A percentile compares a stretch with the other conserved stretches of the same genome.
These are phyloP conservation scores for Graphium sp. DNA, from an alignment of 2,329 filamentous ascomycete species.

Conservation along the genomic window DNA sequence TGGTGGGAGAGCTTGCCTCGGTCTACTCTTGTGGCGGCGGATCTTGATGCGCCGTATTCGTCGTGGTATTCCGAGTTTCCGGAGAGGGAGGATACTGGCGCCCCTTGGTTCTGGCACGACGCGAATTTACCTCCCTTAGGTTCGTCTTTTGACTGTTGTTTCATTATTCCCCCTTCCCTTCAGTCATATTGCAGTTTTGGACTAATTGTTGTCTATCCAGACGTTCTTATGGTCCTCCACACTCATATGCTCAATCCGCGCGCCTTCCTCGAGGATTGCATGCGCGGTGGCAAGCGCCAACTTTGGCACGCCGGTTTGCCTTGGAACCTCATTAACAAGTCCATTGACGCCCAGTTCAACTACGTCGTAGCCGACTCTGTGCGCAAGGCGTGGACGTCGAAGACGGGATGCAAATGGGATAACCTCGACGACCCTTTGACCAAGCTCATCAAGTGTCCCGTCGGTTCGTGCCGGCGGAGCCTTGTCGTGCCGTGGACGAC, in stretches of 20 bases:
- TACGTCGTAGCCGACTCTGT: constrained; percentile 30
- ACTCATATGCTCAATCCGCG: constrained; percentile 63
- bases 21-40: constrained; percentile 14
- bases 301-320: constrained; percentile 50
- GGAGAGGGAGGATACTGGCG: constrained; percentile 5
- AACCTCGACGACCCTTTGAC: constrained; percentile 30
- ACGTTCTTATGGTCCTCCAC: constrained; percentile 70
- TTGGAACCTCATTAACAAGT: constrained; percentile 40
- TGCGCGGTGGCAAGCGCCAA: constrained; percentile 35
- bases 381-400: constrained; percentile 24
- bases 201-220: constrained; percentile 12
- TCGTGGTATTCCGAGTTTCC: constrained; percentile 17
- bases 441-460: constrained; percentile 37
- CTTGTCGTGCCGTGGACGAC: constrained; percentile 44
- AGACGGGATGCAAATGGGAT: constrained; percentile 39
- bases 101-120: constrained; percentile 22
- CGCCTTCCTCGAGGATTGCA: constrained; percentile 56
- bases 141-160: constrained; percentile 22
- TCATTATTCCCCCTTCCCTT: too few species aligned
- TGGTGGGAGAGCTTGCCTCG: constrained; percentile 39
- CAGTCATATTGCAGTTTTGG: too few species aligned
- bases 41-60: constrained; percentile 13
- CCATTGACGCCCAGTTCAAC: constrained; percentile 41
- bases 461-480: constrained; percentile 20
- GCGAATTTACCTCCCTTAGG: constrained; percentile 40